Evolutionary conservation across 495 filamentous ascomycete genomes (phyloP), one percentile per base, ranked within the genome.

Genomic region (Xeromyces bisporus): DNA sequence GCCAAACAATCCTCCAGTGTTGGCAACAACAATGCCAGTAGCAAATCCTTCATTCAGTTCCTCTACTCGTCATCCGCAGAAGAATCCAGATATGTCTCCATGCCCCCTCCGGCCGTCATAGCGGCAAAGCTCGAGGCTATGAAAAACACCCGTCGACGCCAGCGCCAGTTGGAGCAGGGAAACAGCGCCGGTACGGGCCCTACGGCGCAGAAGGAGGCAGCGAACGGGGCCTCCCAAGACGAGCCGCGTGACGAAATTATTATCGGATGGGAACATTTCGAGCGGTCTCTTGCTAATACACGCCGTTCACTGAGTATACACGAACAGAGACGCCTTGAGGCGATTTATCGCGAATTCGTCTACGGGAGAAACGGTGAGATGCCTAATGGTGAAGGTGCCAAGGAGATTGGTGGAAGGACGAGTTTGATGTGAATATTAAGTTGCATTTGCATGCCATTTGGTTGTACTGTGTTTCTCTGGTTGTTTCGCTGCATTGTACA

Each of bases 331-430:
- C 64, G 87, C 38, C 45, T 97, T 39, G 64, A 67, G 44, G 65
- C 61, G 4, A 93, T 97, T 35, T 97, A 97, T 48, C 61, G 66
- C 4, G 91, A 96, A 61, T 97, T 97, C 60, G 69, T 93, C 3
- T 75, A 76, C 5, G 84, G 82, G 6, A 66, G 89, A 36, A 92
- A 83, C 50, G 89, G 89, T 15, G 89, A 94, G 50, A 83, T 97
- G 83, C 79, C 69, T 24, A 85, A 73, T 52, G 89, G 89, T 7
- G 78, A 97, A 51, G 84, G 78, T 1, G 72, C 71, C 15, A 89
- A 70, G 50, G 89, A 97, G 55, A 69, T 97, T 48, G 89, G 89
- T 2, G 91, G 89, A 13, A 61, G 89, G 46, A 85, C 75, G 35
- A 96, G 84, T 58, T 61, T 97, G 44, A 93, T 94, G 86, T 93